Conservation (phyloP, 148 eudicot genomes). For the Rhododendron griersonianum region DNA sequence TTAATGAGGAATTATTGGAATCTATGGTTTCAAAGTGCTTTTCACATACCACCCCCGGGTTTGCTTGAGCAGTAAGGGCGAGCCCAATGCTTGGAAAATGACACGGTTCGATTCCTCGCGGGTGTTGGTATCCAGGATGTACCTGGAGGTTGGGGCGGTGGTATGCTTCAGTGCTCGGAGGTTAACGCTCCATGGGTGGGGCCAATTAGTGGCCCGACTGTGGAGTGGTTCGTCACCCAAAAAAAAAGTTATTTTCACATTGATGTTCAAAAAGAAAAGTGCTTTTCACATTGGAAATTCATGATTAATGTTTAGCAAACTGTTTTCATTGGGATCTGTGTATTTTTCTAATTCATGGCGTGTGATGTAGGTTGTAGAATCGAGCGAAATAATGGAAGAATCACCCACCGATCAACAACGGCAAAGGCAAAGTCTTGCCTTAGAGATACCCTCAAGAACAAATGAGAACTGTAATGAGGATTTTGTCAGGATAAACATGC, state of each 20-base stretch:
- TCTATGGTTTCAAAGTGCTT: neutral
- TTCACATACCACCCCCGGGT: neutral
- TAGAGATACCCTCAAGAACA: conserved; percentile 49
- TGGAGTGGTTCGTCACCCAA: neutral
- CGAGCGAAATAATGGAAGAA: conserved; percentile 77
- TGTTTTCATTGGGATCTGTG: neutral
- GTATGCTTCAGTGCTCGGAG: neutral
- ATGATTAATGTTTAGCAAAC: too few species aligned
- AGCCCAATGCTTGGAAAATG: too few species aligned
- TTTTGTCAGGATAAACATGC: conserved; percentile 52
- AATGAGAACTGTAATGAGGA: conserved; percentile 39
- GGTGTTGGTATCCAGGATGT: too few species aligned
- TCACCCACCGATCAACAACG: conserved; percentile 21
- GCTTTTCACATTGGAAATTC: neutral
- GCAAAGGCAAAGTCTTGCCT: conserved; percentile 28
- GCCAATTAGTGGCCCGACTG: neutral
- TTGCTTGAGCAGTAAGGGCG: too few species aligned
- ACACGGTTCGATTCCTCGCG: too few species aligned
- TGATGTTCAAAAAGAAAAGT: neutral
- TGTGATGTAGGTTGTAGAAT: conserved; percentile 41
- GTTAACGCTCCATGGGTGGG: neutral
- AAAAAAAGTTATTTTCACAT: neutral
- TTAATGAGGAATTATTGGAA: neutral
- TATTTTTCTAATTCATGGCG: neutral
- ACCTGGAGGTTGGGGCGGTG: too few species aligned